Evolutionary conservation across 169 alveolate species (phyloP).

Genomic region (Besnoitia besnoiti): DNA sequence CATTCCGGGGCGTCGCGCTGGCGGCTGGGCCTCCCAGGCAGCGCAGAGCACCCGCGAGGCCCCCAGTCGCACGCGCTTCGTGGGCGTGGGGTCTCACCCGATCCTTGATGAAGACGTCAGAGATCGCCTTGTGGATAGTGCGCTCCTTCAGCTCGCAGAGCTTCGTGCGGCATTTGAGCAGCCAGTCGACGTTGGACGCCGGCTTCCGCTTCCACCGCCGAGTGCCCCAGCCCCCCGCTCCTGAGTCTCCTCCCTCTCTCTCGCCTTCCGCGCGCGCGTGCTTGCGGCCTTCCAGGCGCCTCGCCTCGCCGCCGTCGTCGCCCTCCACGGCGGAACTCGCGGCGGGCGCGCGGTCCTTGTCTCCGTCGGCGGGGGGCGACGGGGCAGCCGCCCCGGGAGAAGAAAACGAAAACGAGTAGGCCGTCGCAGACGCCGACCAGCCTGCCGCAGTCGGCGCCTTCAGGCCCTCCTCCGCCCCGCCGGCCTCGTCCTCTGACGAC

Average conservation of each 20-base stretch:
- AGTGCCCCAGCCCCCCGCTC: neutral
- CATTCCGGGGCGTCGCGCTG: too few relatives aligned
- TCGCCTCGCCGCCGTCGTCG: conserved; percentile 27
- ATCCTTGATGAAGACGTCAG: conserved; percentile 59
- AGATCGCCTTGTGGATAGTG: conserved; percentile 52
- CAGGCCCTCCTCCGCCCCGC: conserved; percentile 38
- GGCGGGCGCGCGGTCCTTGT: neutral
- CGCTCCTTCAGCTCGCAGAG: conserved; percentile 62
- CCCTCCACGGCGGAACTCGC: neutral
- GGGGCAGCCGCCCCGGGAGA: conserved; percentile 28
- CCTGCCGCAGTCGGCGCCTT: too few relatives aligned
- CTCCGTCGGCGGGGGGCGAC: neutral
- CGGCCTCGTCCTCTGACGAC: conserved; percentile 8
- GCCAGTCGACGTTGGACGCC: conserved; percentile 58
- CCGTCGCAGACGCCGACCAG: too few relatives aligned
- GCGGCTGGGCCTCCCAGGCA: too few relatives aligned
- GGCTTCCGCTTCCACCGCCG: conserved; percentile 54
- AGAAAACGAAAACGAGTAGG: too few relatives aligned
- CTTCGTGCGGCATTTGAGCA: conserved; percentile 62
- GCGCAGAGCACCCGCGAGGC: too few relatives aligned
- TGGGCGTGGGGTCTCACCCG: neutral
- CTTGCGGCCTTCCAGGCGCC: neutral
- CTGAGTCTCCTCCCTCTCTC: neutral
- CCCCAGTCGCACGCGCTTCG: too few relatives aligned
- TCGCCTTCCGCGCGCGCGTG: conserved; percentile 43